Base-by-base conservation (phyloP, 371 early-diverging fungal genomes). In the Cokeromyces recurvatus region DNA sequence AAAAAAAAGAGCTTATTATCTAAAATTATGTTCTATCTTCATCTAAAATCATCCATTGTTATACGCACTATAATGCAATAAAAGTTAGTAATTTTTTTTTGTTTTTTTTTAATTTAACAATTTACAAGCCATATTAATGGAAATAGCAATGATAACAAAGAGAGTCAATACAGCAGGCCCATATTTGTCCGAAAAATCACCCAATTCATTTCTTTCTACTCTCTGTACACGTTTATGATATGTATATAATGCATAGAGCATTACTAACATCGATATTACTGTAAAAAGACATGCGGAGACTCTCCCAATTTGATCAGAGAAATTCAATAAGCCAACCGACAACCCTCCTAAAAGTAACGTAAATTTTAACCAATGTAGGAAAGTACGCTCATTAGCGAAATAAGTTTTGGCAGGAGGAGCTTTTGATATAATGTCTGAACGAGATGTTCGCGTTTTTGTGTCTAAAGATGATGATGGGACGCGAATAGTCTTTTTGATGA, bases 351-450 rank as follows among this genome's bases (percentile, higher is more conserved):
- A 61, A 25, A 85, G 59, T 3, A 85, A 56, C 2, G 85, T 69
- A 53, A 85, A 85, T 47, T 81, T 71, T 31, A 85, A 71, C 86
- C 86, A 85, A 21, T 90, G 83, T 47, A 97, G 71, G 63, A 97
- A 97, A 0, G 98, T 97, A 41, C 98, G 81, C 66, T 97, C 98
- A 57, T 97, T 97, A 43, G 98, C 98, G 74, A 97, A 97, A 59
- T 87, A 96, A 11, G 94, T 93, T 71, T 97, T 97, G 37, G 95
- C 79, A 36, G 70, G 68, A 8, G 68, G 67, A 12, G 74, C 59
- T 38, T 60, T 64, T 11, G 55, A 51, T 9, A 51, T 41, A 22
- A 55, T 49, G n/a, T n/a, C n/a, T 14, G 52, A 45, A 20, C 58
- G 44, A 39, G 42, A 39, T 11, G 11, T 34, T 35, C 47, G 55